Evolutionary conservation across 2,329 filamentous ascomycete genomes (phyloP), one percentile per base, ranked within the genome.

Genomic region (Claviceps sp.): DNA sequence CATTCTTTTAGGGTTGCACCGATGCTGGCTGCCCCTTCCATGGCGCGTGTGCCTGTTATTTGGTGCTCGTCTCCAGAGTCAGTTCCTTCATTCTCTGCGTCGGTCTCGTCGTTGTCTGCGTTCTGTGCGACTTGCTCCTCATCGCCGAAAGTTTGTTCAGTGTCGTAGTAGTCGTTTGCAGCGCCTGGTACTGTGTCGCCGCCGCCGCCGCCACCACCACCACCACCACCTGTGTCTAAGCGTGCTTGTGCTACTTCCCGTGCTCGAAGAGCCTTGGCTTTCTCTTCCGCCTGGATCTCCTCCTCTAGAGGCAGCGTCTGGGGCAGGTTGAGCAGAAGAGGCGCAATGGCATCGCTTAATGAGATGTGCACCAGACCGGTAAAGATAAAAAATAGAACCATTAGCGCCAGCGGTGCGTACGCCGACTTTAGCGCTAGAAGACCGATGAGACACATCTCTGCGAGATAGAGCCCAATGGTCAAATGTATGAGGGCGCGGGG

Each of bases 401-500:
- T 89, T 48, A 93, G 69, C 30, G 89, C 71, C 60, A 91, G 66
- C 0, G 88, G 87, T 0, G 82, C 84, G 17, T 83, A 71, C 0
- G 81, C 79, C 1, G 74, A 70, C 6, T 79, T 81, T 49, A 91
- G 80, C 50, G 78, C 85, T 60, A 96, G 90, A 2, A 96, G 75
- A 48, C 89, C 90, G 57, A 95, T 84, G 63, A 96, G 74, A 66
- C 88, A 93, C 34, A 91, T 70, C 57, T 93, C 82, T 1, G 84
- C 80, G 39, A 96, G 75, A 65, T 97, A 96, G 48, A 94, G 73
- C 22, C 91, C 90, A 1, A 84, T 82, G 30, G 91, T 81, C 47
- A 94, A 80, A 54, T 96, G 90, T 65, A 94, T 84, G 50, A 97
- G 73, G 1, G 87, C 90, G n/a, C 84, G 84, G 1, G 88, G 85